These are phyloP conservation scores for Pseudodiploospora longispora DNA, from an alignment of 2,329 filamentous ascomycete species.

Conservation along the genomic window DNA sequence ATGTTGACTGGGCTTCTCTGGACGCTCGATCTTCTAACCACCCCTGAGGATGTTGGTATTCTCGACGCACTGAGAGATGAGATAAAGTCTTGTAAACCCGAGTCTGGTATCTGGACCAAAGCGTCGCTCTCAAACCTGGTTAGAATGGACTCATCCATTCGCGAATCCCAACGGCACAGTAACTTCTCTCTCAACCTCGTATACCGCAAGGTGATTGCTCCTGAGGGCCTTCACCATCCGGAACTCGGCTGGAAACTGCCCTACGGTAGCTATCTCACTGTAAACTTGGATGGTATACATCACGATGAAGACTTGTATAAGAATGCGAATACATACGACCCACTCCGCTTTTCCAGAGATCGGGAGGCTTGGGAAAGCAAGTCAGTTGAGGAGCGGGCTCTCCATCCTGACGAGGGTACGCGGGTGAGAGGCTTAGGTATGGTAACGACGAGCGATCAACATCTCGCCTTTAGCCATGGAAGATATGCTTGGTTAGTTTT, in stretches of 20 bases:
- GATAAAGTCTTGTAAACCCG: conserved; percentile 18
- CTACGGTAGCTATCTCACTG: conserved; percentile 32
- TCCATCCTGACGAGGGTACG: conserved; percentile 21
- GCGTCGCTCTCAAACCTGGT: conserved; percentile 32
- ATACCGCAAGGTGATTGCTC: conserved; percentile 36
- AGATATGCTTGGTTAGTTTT: conserved; percentile 37
- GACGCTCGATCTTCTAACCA: conserved; percentile 38
- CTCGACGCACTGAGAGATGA: conserved; percentile 37
- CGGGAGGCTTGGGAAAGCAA: conserved; percentile 30
- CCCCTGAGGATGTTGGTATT: conserved; percentile 25
- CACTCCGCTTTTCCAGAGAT: conserved; percentile 38
- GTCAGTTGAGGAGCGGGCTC: conserved; percentile 18
- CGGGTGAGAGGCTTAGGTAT: conserved; percentile 35
- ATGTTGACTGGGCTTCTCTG: conserved; percentile 40
- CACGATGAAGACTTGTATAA: conserved; percentile 38
- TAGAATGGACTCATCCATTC: conserved; percentile 42
- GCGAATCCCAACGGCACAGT: conserved; percentile 43
- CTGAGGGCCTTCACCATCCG: conserved; percentile 34
- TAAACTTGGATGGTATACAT: conserved; percentile 37
- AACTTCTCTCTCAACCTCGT: conserved; percentile 38
- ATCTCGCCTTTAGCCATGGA: conserved; percentile 50
- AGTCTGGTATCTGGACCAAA: conserved; percentile 38
- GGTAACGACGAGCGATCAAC: conserved; percentile 43
- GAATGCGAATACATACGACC: conserved; percentile 35
- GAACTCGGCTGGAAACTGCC: conserved; percentile 27